Evolutionary conservation across 2,329 filamentous ascomycete species (phyloP), one percentile per base, ranked within the genome.

Genomic region (Colletotrichum simmondsii): DNA sequence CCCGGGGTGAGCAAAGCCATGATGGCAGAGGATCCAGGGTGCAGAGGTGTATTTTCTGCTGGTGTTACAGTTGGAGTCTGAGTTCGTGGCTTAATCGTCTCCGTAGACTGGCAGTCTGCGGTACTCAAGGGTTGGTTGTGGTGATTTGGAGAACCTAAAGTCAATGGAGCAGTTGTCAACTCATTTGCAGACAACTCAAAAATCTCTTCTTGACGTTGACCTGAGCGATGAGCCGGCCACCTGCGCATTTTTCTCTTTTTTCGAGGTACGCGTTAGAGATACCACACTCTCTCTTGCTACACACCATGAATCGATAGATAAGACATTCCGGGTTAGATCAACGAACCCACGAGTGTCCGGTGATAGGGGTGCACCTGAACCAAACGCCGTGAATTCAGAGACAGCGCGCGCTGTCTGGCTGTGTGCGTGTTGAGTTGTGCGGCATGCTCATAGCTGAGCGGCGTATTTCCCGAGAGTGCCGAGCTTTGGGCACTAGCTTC

Each of bases 391-490:
- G 16, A 35, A 32, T 42, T 24, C 59, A 61, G 35, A 42, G 35
- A 32, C 22, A 49, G 59, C 22, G 42, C 58, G 24, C 37, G 14
- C 37, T 42, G 37, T 42, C 37, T 42, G 37, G 37, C 37, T 42
- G 37, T 42, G 37, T 42, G 37, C 37, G 37, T 42, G 37, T 16
- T 42, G 59, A 46, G 42, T 30, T 30, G 32, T 19, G 26, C n/a
- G 59, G 35, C 32, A 26, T 42, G 32, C 42, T 26, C 22, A 46
- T 42, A 61, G 37, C 35, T 32, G n/a, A 32, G 59, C 59, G 59
- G 37, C 32, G 59, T 61, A 42, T 61, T 61, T 46, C 59, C 59
- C 59, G 59, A 61, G 59, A 32, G 42, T 61, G 35, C 59, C 59
- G 59, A 61, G 59, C 62, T 42, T 42, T 42, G 7, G 37, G 37